These are phyloP conservation scores for Porodaedalea pini DNA, from an alignment of 1,284 basidiomycete species.

Conservation along the genomic window DNA sequence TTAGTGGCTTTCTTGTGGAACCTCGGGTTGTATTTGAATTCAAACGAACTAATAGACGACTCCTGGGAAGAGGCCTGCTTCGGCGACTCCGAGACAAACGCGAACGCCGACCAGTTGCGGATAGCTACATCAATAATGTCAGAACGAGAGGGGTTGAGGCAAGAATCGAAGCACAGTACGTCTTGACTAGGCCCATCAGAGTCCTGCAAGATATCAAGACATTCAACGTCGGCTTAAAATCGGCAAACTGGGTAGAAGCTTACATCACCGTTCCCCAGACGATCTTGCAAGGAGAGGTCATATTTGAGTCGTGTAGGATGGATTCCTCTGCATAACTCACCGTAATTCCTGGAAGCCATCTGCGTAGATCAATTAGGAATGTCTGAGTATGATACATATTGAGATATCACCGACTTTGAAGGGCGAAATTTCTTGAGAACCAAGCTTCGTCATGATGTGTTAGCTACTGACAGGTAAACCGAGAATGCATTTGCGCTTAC, in stretches of 20 bases:
- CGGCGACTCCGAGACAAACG: constrained; percentile 59
- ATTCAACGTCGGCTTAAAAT: background rate
- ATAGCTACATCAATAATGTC: constrained; percentile 39
- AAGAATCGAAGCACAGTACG: constrained; percentile 32
- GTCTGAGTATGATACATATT: background rate
- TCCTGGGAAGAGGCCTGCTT: constrained; percentile 68
- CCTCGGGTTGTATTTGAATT: background rate
- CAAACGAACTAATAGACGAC: constrained; percentile 54
- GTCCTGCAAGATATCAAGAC: constrained; percentile 38
- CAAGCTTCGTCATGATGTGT: constrained; percentile 32
- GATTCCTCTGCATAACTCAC: too few relatives aligned
- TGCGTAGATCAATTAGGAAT: constrained; percentile 20
- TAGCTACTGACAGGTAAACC: too few relatives aligned
- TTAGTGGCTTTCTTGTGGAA: background rate
- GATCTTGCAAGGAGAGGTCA: constrained; percentile 30
- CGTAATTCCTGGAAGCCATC: constrained; percentile 48
- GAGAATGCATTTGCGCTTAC: constrained; percentile 37
- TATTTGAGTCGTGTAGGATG: background rate
- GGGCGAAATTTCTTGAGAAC: constrained; percentile 49
- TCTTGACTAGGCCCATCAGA: constrained; percentile 63
- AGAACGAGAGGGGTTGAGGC: background rate
- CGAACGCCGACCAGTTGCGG: constrained; percentile 58
- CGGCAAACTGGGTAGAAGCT: constrained; percentile 15
- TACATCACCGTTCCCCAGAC: constrained; percentile 49
- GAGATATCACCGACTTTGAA: constrained; percentile 36